These are phyloP conservation scores for Xylaria sp. DNA, from an alignment of 2,329 filamentous ascomycete genomes.

Conservation along the genomic window DNA sequence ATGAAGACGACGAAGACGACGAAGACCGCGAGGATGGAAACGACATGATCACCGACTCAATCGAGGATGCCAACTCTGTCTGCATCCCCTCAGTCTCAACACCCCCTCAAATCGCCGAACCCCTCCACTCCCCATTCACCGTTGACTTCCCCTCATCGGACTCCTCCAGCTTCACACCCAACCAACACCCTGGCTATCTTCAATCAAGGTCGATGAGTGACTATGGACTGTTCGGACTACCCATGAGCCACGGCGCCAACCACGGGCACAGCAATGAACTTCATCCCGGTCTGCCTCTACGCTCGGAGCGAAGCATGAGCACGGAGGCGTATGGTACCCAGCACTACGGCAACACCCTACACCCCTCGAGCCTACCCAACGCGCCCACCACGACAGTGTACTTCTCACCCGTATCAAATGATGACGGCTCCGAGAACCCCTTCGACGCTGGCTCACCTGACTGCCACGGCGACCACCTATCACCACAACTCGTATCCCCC, in stretches of 20 bases:
- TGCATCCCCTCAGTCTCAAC: slow-evolving; percentile 14
- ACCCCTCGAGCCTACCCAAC: slow-evolving; percentile 18
- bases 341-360: slow-evolving; percentile 20
- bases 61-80: slow-evolving; percentile 17
- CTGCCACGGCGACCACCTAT: slow-evolving; percentile 15
- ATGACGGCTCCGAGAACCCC: slow-evolving; percentile 17
- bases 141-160: slow-evolving; percentile 17
- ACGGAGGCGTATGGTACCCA: slow-evolving; percentile 16
- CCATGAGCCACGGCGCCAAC: slow-evolving; percentile 5
- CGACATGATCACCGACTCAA: background rate
- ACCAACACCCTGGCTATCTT: slow-evolving; percentile 14
- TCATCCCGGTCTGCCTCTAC: slow-evolving; percentile 20
- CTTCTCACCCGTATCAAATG: slow-evolving; percentile 21
- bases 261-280: slow-evolving; percentile 7
- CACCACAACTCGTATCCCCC: slow-evolving; percentile 15
- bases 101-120: slow-evolving; percentile 14
- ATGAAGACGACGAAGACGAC: slow-evolving; percentile 22
- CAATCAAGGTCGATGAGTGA: slow-evolving; percentile 19
- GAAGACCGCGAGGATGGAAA: slow-evolving; percentile 13
- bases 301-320: slow-evolving; percentile 22
- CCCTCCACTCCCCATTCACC: slow-evolving; percentile 26
- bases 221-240: slow-evolving; percentile 17
- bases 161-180: slow-evolving; percentile 17
- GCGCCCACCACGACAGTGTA: slow-evolving; percentile 20
- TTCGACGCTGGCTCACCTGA: slow-evolving; percentile 17